Conservation (phyloP, 2,329 filamentous ascomycete genomes). For the Scedosporium boydii region DNA sequence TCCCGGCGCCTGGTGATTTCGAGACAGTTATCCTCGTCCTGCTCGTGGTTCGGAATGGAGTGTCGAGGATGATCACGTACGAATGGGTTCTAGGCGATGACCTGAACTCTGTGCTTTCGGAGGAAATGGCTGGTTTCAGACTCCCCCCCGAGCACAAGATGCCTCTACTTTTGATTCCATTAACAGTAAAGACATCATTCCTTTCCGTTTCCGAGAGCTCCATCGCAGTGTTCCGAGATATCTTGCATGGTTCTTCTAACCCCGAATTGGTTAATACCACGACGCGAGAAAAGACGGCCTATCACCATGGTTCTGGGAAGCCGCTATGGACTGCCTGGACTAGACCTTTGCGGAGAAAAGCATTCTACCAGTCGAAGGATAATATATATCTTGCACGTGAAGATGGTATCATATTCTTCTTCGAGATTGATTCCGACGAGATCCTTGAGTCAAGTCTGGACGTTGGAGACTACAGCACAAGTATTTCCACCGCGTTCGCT, state of each 20-base stretch:
- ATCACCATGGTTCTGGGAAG: conserved; percentile 33
- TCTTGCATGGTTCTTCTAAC: conserved; percentile 39
- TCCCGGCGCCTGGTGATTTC: conserved; percentile 56
- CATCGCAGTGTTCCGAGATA: conserved; percentile 46
- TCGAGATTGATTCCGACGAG: conserved; percentile 55
- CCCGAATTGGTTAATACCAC: conserved; percentile 36
- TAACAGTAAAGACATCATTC: conserved; percentile 62
- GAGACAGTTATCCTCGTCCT: conserved; percentile 70
- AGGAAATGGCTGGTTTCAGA: conserved; percentile 38
- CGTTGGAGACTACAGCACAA: conserved; percentile 33
- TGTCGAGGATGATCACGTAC: conserved; percentile 45
- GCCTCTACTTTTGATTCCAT: conserved; percentile 62
- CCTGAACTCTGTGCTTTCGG: conserved; percentile 32
- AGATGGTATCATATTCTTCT: conserved; percentile 68
- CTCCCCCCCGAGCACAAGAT: conserved; percentile 44
- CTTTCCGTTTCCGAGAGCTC: conserved; percentile 53
- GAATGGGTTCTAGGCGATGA: conserved; percentile 49
- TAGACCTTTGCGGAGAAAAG: conserved; percentile 58
- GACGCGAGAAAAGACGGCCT: conserved; percentile 28
- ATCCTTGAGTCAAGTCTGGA: conserved; percentile 18
- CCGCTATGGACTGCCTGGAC: conserved; percentile 82
- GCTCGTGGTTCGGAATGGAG: conserved; percentile 38
- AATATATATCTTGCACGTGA: conserved; percentile 80
- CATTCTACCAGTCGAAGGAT: conserved; percentile 57
- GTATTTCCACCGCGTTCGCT: conserved; percentile 74